A percentile compares a stretch with the other conserved stretches of the same genome.
Evolutionary conservation across 495 filamentous ascomycete species (phyloP).

Genomic region (Terfezia claveryi): DNA sequence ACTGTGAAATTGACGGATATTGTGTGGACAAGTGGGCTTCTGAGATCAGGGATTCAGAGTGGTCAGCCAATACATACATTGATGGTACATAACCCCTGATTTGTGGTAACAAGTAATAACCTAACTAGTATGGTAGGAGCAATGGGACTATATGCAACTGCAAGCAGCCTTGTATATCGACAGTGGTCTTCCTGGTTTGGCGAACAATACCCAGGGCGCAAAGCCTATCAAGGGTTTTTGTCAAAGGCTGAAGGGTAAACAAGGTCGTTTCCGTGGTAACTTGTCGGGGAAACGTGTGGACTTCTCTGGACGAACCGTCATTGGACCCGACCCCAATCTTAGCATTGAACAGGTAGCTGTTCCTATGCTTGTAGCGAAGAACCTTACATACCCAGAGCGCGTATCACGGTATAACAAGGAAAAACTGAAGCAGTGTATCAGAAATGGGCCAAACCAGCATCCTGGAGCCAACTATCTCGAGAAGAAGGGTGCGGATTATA

Average conservation of each 20-base stretch:
- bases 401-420: constrained; percentile 63
- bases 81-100: constrained; percentile 28
- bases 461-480: constrained; percentile 69
- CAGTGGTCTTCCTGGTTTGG: constrained; percentile 78
- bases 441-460: constrained; percentile 51
- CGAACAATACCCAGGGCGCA: constrained; percentile 29
- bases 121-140: constrained; percentile 28
- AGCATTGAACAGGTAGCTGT: constrained; percentile 87
- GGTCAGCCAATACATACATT: constrained; percentile 68
- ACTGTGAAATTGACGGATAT: constrained; percentile 91
- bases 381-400: constrained; percentile 81
- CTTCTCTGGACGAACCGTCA: constrained; percentile 92
- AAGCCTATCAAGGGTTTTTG: constrained; percentile 82
- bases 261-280: constrained; percentile 91
- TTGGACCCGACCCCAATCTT: constrained; percentile 88
- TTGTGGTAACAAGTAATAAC: background rate
- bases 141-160: constrained; percentile 89
- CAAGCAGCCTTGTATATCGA: constrained; percentile 96
- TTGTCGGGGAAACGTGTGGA: constrained; percentile 95
- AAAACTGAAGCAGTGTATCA: constrained; percentile 49
- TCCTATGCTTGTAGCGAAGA: constrained; percentile 70
- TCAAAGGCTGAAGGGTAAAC: constrained; percentile 87
- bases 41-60: constrained; percentile 55
- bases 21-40: constrained; percentile 61
- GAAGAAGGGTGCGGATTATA: constrained; percentile 46